These are phyloP conservation scores for Suillus fuscotomentosus DNA, from an alignment of 768 basidiomycete species.

Conservation along the genomic window DNA sequence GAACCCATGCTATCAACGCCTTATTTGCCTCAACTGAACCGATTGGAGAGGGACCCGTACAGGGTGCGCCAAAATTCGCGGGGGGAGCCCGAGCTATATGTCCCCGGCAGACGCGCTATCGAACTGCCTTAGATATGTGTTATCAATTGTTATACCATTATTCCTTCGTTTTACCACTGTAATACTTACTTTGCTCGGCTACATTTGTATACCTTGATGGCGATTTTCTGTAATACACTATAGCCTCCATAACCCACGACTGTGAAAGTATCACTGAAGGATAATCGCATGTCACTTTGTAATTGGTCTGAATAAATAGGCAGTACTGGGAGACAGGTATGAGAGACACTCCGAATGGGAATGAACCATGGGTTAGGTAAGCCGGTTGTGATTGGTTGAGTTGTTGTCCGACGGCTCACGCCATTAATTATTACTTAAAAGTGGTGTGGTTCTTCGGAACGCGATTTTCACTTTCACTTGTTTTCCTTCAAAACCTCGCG, in stretches of 20 bases:
- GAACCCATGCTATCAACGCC: background rate
- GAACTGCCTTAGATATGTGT: background rate
- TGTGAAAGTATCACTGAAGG: no score
- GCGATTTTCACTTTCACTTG: background rate
- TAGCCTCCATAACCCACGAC: no score
- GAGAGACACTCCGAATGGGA: background rate
- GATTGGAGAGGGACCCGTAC: background rate
- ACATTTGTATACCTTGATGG: background rate
- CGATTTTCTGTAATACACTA: background rate
- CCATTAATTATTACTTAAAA: slow-evolving; percentile 13
- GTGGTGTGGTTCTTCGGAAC: slow-evolving; percentile 3
- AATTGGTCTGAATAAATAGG: background rate
- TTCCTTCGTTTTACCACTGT: background rate
- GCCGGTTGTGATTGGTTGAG: slow-evolving; percentile 19
- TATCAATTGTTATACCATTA: background rate
- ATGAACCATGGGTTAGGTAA: slow-evolving; percentile 12
- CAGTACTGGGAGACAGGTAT: background rate
- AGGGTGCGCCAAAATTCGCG: background rate
- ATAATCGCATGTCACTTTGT: background rate
- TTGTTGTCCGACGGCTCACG: slow-evolving; percentile 18
- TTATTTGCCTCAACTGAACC: background rate
- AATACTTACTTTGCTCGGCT: background rate
- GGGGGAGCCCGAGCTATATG: background rate
- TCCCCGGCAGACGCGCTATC: background rate
- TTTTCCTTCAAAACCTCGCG: slow-evolving; percentile 5